A percentile compares a stretch with the other conserved stretches of the same genome.
These are phyloP conservation scores for Forsythia viridissima DNA, from an alignment of 257 asterid species.

Conservation along the genomic window DNA sequence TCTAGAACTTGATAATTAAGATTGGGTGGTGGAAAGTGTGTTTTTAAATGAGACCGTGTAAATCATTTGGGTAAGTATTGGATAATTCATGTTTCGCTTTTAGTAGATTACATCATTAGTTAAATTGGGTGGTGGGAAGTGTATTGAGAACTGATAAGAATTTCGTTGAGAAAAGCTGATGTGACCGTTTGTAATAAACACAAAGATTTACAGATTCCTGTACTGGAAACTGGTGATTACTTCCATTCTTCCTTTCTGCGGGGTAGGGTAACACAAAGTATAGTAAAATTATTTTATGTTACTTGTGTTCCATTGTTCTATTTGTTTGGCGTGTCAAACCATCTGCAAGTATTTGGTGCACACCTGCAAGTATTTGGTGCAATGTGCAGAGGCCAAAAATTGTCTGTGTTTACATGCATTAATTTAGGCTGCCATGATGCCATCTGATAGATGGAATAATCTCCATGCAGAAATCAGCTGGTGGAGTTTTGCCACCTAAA, in stretches of 20 bases:
- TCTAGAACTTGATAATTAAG: too few relatives aligned
- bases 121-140: background rate
- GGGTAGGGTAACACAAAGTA: background rate
- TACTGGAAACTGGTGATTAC: background rate
- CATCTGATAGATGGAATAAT: conserved; percentile 7
- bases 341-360: background rate
- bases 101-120: background rate
- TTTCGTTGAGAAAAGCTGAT: background rate
- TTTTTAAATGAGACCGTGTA: background rate
- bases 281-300: background rate
- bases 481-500: conserved; percentile 88
- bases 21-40: too few relatives aligned
- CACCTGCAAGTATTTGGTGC: too few relatives aligned
- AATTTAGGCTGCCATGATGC: background rate
- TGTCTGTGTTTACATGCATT: background rate
- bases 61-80: background rate
- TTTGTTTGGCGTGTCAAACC: background rate
- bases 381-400: background rate
- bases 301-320: background rate
- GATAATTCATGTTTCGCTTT: background rate
- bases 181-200: too few relatives aligned
- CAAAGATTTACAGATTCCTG: background rate
- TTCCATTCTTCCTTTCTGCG: background rate
- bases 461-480: conserved; percentile 80
- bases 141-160: background rate